Conservation (phyloP, 2,329 filamentous ascomycete species). For the Fusarium coicis region DNA sequence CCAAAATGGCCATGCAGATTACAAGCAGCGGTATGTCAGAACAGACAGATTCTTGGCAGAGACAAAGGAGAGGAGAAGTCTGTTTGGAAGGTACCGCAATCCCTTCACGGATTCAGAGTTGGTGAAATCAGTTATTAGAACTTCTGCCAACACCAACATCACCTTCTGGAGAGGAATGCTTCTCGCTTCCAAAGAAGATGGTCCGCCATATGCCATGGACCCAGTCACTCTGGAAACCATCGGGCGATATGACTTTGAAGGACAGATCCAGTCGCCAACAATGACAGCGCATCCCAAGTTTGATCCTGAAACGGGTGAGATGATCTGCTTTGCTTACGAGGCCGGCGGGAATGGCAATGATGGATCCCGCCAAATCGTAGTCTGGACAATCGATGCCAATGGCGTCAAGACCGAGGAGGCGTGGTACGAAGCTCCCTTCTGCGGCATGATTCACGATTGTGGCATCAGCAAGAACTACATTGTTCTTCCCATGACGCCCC, state of each 20-base stretch:
- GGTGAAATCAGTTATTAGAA: conserved; percentile 5
- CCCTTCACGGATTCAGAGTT: conserved; percentile 14
- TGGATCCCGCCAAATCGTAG: neutral
- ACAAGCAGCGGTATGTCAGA: conserved; percentile 10
- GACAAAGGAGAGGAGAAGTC: neutral
- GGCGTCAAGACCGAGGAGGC: neutral
- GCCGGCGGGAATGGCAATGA: conserved; percentile 6
- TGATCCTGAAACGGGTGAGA: neutral
- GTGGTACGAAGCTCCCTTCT: conserved; percentile 18
- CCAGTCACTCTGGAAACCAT: conserved; percentile 17
- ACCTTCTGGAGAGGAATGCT: conserved; percentile 10
- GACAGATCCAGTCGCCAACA: conserved; percentile 1
- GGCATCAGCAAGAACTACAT: conserved; percentile 21
- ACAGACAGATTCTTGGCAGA: conserved; percentile 9
- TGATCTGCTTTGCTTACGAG: conserved; percentile 15
- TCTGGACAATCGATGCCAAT: conserved; percentile 1
- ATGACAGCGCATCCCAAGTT: conserved; percentile 20
- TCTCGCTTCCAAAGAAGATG: conserved; percentile 19
- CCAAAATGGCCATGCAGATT: conserved; percentile 5
- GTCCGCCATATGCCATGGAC: conserved; percentile 8
- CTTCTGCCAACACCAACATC: conserved; percentile 21
- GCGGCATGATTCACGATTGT: conserved; percentile 21
- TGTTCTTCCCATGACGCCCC: conserved; percentile 12
- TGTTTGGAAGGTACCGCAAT: conserved; percentile 26
- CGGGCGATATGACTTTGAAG: conserved; percentile 5